Base-by-base conservation (phyloP, 108 stramenopile genomes). In the Cylindrotheca closterium region DNA sequence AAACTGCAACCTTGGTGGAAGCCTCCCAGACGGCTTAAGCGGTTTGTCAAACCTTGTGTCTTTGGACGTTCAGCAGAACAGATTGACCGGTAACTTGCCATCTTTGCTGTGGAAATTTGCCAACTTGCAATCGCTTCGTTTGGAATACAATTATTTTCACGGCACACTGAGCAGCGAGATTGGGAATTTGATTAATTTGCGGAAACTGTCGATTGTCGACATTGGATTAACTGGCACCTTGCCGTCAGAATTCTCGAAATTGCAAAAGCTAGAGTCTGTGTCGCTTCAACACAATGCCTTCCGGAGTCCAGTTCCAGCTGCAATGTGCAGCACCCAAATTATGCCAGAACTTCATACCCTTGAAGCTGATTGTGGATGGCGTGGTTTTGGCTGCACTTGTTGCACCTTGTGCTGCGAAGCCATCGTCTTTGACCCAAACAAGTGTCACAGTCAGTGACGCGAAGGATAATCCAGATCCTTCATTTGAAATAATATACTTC, bases 1-100 rank as follows among this genome's bases (percentile, higher is more conserved):
- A 33, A 64, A 73, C 18, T 78, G 75, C 42, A 62, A 72, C 53
- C 60, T 84, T 0, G 59, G 70, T 23, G 83, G 83, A 5, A 34
- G 46, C 22, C 48, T 84, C 42, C 83, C 83, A 47, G 61, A 27
- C 15, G 60, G 52, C 23, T 60, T 84, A 48, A 50, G 58, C 30
- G 15, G 0, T 17, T 26, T 71, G 55, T 64, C 72, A n/a, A 66
- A 60, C 10, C 57, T 73, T 10, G 64, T 55, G 69, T 51, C 57
- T 61, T 45, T 82, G 46, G 25, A 12, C 4, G 27, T 67, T 8
- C 12, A 53, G 7, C 24, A 18, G 32, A 67, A 67, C 29, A 26
- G 27, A 8, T 25, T 67, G 4, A 28, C n/a, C 3, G 66, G 66
- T 4, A 26, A 55, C 26, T 17, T 67, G 55, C 56, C 24, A 56